Percentiles rank a stretch among this genome's conserved stretches.
Conservation (phyloP, 805 yeast genomes). For the Zygosaccharomyces gambellarensis region DNA sequence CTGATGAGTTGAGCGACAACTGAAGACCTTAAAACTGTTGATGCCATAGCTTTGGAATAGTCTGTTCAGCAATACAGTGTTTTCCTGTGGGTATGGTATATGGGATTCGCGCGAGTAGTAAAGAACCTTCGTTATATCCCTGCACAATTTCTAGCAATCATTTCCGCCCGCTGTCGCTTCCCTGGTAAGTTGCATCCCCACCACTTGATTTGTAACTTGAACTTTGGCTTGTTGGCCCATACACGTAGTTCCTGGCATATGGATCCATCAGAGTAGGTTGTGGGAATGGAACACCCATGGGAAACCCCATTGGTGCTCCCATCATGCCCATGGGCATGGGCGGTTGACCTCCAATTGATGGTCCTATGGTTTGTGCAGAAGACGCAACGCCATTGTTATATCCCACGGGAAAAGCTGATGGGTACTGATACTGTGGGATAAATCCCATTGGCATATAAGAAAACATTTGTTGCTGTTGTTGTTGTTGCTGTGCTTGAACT, state of each 20-base stretch:
- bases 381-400: neutral
- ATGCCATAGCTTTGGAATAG: too few species aligned
- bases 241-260: neutral
- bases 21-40: too few species aligned
- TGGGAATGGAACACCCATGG: neutral
- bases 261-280: neutral
- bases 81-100: too few species aligned
- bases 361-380: neutral
- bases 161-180: slow-evolving; percentile 8
- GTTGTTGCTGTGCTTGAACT: neutral
- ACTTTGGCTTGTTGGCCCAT: slow-evolving; percentile 4
- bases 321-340: neutral
- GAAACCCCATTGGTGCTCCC: neutral
- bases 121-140: too few species aligned
- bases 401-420: neutral
- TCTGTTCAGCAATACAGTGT: too few species aligned
- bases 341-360: slow-evolving; percentile 1
- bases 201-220: slow-evolving; percentile 27
- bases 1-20: too few species aligned
- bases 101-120: too few species aligned
- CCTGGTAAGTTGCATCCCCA: slow-evolving; percentile 26
- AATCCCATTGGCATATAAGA: neutral
- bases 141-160: neutral
- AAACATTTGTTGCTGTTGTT: neutral
- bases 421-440: neutral